A percentile compares a stretch with the other conserved stretches of the same genome.
Conservation (phyloP, 2,329 filamentous ascomycete genomes). For the Diaporthe velutina region DNA sequence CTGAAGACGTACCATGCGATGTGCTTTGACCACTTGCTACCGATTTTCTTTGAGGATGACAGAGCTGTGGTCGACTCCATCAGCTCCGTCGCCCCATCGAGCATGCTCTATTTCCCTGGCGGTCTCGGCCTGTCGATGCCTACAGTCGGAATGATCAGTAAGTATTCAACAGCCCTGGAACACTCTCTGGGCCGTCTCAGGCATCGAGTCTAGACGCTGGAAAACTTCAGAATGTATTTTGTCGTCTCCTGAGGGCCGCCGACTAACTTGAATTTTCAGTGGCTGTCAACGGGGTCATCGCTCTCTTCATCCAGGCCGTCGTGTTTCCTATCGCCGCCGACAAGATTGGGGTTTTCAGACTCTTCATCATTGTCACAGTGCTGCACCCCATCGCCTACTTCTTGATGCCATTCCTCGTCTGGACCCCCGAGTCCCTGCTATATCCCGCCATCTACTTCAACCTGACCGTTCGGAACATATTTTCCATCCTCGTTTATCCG, state of each 20-base stretch:
- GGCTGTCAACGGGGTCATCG: slow-evolving; percentile 61
- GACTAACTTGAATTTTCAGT: slow-evolving; percentile 52
- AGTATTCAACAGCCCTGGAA: not conserved
- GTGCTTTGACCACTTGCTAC: slow-evolving; percentile 92
- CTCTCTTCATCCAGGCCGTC: slow-evolving; percentile 70
- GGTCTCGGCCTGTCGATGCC: slow-evolving; percentile 74
- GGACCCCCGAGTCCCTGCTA: slow-evolving; percentile 64
- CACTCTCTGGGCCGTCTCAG: not conserved
- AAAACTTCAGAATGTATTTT: not conserved
- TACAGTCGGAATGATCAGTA: slow-evolving; percentile 61
- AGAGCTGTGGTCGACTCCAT: slow-evolving; percentile 56
- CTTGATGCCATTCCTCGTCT: slow-evolving; percentile 69
- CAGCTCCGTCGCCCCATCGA: slow-evolving; percentile 48
- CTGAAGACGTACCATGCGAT: slow-evolving; percentile 85
- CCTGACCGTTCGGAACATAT: slow-evolving; percentile 69
- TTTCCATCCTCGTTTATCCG: slow-evolving; percentile 75
- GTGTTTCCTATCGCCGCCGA: slow-evolving; percentile 72
- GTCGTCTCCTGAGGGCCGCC: not conserved
- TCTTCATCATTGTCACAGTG: slow-evolving; percentile 70
- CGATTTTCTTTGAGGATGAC: slow-evolving; percentile 91
- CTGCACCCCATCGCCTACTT: slow-evolving; percentile 74
- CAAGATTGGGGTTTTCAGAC: slow-evolving; percentile 68
- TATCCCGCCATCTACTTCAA: slow-evolving; percentile 71
- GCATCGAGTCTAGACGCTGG: not conserved
- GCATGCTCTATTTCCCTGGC: slow-evolving; percentile 69